A percentile compares a stretch with the other conserved stretches of the same genome.
Evolutionary conservation across 1,284 basidiomycete species (phyloP).

Genomic region (Neonothopanus nambi): DNA sequence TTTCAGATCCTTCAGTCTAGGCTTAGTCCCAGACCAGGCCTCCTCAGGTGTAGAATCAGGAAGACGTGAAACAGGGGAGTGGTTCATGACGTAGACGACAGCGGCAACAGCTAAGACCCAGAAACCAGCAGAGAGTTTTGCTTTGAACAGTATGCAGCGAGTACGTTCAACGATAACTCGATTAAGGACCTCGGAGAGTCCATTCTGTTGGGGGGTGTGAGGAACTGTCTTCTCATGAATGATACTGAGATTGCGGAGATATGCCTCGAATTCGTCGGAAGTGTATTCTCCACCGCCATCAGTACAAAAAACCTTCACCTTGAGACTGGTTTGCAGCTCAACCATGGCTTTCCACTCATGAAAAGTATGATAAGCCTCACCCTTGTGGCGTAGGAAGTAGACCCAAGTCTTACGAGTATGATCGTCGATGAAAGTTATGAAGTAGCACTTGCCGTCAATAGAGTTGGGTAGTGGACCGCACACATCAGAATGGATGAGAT

Average conservation of each 20-base stretch:
- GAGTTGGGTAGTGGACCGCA: slow-evolving; percentile 13
- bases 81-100: slow-evolving; percentile 20
- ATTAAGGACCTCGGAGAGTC: slow-evolving; percentile 30
- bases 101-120: slow-evolving; percentile 26
- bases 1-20: slow-evolving; percentile 20
- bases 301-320: slow-evolving; percentile 23
- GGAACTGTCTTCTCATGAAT: slow-evolving; percentile 25
- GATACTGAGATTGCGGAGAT: slow-evolving; percentile 24
- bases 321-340: slow-evolving; percentile 1
- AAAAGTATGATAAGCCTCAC: slow-evolving; percentile 3
- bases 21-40: slow-evolving; percentile 13
- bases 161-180: slow-evolving; percentile 27
- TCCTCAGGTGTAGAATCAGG: slow-evolving; percentile 17
- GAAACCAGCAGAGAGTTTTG: slow-evolving; percentile 22
- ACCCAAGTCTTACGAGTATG: slow-evolving; percentile 5
- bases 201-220: slow-evolving; percentile 33
- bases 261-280: slow-evolving; percentile 23
- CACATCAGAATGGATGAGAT: slow-evolving; percentile 12
- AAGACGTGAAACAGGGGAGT: slow-evolving; percentile 11
- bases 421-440: slow-evolving; percentile 14
- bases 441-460: slow-evolving; percentile 1
- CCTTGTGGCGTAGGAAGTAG: slow-evolving; percentile 4
- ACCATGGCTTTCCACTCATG: slow-evolving; percentile 4
- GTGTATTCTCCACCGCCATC: slow-evolving; percentile 35
- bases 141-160: slow-evolving; percentile 25